A percentile compares a stretch with the other conserved stretches of the same genome.
phyloP scores from a whole-genome alignment of 768 basidiomycete genomes.

The Suillus ampliporus region DNA sequence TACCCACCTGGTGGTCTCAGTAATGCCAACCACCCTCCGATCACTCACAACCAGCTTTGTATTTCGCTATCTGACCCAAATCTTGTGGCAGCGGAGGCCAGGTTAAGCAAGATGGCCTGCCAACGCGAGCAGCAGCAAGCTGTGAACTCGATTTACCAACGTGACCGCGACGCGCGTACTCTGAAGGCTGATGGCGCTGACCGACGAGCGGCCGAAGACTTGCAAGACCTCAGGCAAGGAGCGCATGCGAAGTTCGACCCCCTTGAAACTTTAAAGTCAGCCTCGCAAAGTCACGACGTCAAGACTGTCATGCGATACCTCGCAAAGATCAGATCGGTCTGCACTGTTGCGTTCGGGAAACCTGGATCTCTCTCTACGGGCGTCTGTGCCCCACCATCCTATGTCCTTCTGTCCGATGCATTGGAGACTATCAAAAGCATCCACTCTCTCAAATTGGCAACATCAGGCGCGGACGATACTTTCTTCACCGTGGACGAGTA shows the following conservation, averaged over 20 bases:
- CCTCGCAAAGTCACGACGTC: not conserved
- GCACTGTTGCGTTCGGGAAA: not conserved
- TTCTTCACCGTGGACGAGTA: not conserved
- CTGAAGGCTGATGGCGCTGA: no score
- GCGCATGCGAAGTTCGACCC: not conserved
- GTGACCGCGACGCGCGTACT: no score
- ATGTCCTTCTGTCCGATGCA: not conserved
- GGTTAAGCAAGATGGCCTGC: conserved; percentile 10
- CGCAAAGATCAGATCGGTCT: not conserved
- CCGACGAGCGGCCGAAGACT: not conserved
- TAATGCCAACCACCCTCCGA: conserved; percentile 14
- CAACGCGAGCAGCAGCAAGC: conserved; percentile 1
- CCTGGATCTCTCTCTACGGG: not conserved
- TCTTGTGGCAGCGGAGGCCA: conserved; percentile 25
- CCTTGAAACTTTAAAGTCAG: not conserved
- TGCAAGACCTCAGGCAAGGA: not conserved
- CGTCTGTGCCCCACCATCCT: not conserved
- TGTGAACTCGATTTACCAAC: not conserved
- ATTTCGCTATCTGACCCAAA: conserved; percentile 30
- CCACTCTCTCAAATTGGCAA: not conserved
- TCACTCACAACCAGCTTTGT: conserved; percentile 22
- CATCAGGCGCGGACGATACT: not conserved
- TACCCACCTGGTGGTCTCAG: conserved; percentile 20
- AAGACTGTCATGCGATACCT: not conserved
- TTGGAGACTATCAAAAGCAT: not conserved